Conservation (phyloP, 495 filamentous ascomycete genomes). For the Penicillium ochrochloron region DNA sequence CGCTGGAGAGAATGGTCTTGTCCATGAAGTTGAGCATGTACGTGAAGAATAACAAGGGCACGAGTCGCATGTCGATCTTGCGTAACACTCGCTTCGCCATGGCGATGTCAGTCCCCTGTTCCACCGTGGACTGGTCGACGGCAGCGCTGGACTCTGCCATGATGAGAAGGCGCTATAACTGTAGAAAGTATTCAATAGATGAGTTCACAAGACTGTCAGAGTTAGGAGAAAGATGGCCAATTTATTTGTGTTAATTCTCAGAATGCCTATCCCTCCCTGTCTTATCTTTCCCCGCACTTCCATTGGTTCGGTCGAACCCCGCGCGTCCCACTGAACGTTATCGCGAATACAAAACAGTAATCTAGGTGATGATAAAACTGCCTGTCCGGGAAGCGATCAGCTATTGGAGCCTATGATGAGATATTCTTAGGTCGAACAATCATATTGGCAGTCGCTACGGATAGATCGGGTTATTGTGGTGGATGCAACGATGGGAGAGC, state of each 20-base stretch:
- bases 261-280: slow-evolving; percentile 7
- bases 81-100: slow-evolving; percentile 32
- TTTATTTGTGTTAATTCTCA: background rate
- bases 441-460: too few relatives aligned
- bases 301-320: slow-evolving; percentile 16
- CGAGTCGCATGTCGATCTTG: slow-evolving; percentile 55
- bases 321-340: slow-evolving; percentile 14
- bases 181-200: background rate
- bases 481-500: too few relatives aligned
- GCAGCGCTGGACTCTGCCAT: slow-evolving; percentile 17
- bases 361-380: too few relatives aligned
- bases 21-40: slow-evolving; percentile 57
- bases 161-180: background rate
- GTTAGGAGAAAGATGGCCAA: background rate
- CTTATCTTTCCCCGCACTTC: slow-evolving; percentile 29
- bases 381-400: too few relatives aligned
- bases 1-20: slow-evolving; percentile 60
- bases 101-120: slow-evolving; percentile 18
- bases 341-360: background rate
- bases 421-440: too few relatives aligned
- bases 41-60: slow-evolving; percentile 45
- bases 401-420: too few relatives aligned
- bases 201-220: background rate
- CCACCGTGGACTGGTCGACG: slow-evolving; percentile 12
- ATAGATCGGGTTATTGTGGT: too few relatives aligned